phyloP scores from a whole-genome alignment of 768 basidiomycete species.

The Coprinopsis marcescibilis region DNA sequence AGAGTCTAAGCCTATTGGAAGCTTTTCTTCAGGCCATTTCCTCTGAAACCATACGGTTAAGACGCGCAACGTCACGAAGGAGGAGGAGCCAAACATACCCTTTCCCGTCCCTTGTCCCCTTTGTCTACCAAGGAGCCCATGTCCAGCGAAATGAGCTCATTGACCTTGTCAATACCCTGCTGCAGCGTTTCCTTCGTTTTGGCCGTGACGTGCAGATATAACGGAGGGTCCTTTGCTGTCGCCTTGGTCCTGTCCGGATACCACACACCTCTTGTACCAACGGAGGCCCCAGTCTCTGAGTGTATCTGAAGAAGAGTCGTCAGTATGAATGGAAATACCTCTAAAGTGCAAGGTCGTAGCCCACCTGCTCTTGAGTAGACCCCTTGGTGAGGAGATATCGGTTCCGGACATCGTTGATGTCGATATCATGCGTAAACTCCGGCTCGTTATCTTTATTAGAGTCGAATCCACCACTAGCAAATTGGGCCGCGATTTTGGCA shows the following conservation, averaged over 20 bases:
- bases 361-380: conserved; percentile 83
- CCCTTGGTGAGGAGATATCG: conserved; percentile 93
- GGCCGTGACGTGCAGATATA: conserved; percentile 92
- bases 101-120: conserved; percentile 60
- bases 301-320: conserved; percentile 65
- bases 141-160: conserved; percentile 68
- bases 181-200: conserved; percentile 59
- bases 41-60: too few relatives aligned
- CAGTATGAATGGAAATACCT: background rate
- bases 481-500: conserved; percentile 91
- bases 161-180: conserved; percentile 61
- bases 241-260: conserved; percentile 91
- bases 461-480: conserved; percentile 42
- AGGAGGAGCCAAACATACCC: conserved; percentile 33
- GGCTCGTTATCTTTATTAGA: conserved; percentile 56
- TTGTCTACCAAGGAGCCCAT: conserved; percentile 80
- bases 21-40: conserved; percentile 98
- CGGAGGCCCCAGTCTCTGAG: conserved; percentile 87
- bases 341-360: conserved; percentile 17
- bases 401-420: conserved; percentile 95
- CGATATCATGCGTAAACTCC: conserved; percentile 86
- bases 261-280: conserved; percentile 93
- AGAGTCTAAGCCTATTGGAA: conserved; percentile 82
- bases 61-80: too few relatives aligned
- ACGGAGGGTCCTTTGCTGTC: conserved; percentile 85